Conservation (phyloP, 106 monocot genomes). For the Posidonia australis region DNA sequence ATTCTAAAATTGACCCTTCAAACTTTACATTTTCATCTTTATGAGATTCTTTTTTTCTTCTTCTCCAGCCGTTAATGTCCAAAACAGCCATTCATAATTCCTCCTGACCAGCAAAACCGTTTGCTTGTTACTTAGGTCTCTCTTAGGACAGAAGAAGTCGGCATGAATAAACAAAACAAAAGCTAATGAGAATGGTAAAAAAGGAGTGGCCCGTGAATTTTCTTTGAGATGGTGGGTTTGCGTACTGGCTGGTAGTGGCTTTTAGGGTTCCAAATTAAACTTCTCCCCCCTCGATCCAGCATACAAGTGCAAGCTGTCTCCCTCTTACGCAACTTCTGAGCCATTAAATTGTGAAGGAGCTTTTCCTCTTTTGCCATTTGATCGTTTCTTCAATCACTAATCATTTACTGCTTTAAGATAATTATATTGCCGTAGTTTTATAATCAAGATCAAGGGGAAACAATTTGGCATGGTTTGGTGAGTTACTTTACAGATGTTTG, state of each 20-base stretch:
- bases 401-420: neutral
- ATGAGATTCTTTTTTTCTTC: neutral
- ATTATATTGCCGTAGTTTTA: neutral
- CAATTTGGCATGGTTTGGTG: neutral
- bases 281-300: neutral
- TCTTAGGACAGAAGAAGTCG: neutral
- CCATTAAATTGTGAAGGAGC: neutral
- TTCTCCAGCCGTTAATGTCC: neutral
- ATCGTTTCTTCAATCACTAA: neutral
- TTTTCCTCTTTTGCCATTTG: neutral
- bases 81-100: neutral
- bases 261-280: neutral
- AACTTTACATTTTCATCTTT: neutral
- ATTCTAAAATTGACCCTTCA: neutral
- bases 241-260: neutral
- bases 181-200: neutral
- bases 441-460: neutral
- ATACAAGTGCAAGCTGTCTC: neutral
- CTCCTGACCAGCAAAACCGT: neutral
- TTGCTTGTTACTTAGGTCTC: neutral
- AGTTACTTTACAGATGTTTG: neutral
- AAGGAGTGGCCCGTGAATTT: neutral
- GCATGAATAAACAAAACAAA: conserved; percentile 3
- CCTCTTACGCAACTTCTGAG: neutral
- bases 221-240: neutral